Evolutionary conservation across 768 basidiomycete species (phyloP).

Genomic region (Crepidotus variabilis): DNA sequence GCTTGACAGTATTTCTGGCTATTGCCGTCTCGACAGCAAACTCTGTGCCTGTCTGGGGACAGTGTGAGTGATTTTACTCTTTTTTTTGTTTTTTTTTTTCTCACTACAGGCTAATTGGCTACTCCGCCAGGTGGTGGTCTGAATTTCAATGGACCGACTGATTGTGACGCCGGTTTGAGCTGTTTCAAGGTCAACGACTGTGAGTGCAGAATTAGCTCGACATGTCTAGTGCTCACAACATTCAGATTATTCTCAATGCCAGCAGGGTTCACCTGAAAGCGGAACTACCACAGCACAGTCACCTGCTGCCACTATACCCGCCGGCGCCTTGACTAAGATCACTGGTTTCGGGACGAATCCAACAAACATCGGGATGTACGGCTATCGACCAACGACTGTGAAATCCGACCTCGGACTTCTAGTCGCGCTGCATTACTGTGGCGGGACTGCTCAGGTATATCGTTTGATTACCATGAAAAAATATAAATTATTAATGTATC

Average conservation of each 20-base stretch:
- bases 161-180: conserved; percentile 8
- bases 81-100: too few relatives aligned
- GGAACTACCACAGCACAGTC: not conserved
- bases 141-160: too few relatives aligned
- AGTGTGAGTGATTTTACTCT: not conserved
- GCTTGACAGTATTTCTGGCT: too few relatives aligned
- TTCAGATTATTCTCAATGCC: conserved; percentile 13
- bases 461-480: not conserved
- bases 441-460: conserved; percentile 11
- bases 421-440: conserved; percentile 12
- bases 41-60: conserved; percentile 5
- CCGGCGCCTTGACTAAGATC: conserved; percentile 9
- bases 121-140: conserved; percentile 7
- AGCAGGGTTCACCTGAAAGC: not conserved
- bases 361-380: conserved; percentile 9
- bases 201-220: not conserved
- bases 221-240: not conserved
- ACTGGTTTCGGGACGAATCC: conserved; percentile 9
- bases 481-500: not conserved
- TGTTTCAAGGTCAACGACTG: conserved; percentile 10
- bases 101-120: not conserved
- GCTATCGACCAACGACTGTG: conserved; percentile 11
- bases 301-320: conserved; percentile 12
- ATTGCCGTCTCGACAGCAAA: not conserved
- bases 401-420: conserved; percentile 11